A percentile compares a stretch with the other conserved stretches of the same genome.
phyloP scores from a whole-genome alignment of 306 rosid species.

The Benincasa hispida region DNA sequence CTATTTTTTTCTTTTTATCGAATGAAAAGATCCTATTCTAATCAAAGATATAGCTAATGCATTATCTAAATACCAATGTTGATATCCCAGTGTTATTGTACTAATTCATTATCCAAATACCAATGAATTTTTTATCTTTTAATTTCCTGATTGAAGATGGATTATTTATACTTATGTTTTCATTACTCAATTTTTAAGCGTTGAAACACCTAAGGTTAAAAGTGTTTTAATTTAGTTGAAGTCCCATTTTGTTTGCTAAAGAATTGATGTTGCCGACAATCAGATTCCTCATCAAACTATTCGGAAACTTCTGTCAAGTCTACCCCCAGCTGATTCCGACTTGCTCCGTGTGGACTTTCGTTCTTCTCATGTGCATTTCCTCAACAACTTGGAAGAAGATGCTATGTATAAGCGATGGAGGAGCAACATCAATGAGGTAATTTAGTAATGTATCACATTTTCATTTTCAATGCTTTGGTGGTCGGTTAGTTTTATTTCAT shows the following conservation, averaged over 20 bases:
- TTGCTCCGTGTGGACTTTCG: constrained; percentile 88
- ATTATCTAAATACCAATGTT: not conserved
- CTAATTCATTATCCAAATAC: too few species aligned
- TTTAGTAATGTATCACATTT: not conserved
- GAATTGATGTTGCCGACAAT: constrained; percentile 17
- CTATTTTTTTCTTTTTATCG: not conserved
- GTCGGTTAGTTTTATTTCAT: not conserved
- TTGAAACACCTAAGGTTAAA: not conserved
- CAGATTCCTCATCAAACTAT: constrained; percentile 61
- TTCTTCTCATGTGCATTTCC: constrained; percentile 68
- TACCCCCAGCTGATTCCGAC: constrained; percentile 73
- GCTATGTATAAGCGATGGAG: constrained; percentile 79
- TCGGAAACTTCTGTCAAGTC: constrained; percentile 63
- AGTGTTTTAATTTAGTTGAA: not conserved
- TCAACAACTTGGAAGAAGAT: constrained; percentile 95
- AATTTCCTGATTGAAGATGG: not conserved
- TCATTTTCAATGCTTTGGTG: not conserved
- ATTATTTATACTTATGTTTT: not conserved
- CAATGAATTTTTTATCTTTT: not conserved
- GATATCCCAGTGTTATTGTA: too few species aligned
- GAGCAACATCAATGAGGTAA: constrained; percentile 72
- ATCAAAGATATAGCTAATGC: not conserved
- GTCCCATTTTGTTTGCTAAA: not conserved
- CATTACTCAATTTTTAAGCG: not conserved
- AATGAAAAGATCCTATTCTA: not conserved